Conservation (phyloP, 23 red algal genomes). For the Gracilaria vermiculophylla region DNA sequence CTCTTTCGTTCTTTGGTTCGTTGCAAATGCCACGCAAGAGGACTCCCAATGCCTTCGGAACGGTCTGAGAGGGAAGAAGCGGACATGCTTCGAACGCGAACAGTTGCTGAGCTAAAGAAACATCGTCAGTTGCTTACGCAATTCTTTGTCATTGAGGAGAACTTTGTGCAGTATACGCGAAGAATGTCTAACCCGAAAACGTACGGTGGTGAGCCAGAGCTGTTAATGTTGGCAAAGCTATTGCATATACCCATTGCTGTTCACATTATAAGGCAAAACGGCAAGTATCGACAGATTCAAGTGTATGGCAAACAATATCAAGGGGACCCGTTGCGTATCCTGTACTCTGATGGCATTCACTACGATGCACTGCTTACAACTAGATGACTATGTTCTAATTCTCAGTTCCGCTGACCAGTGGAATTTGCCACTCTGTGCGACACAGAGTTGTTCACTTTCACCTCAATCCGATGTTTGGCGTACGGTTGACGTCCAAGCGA, state of each 20-base stretch:
- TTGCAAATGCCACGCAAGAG: constrained; percentile 30
- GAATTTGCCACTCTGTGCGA: neutral
- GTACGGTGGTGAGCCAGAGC: constrained; percentile 90
- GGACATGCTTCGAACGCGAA: constrained; percentile 63
- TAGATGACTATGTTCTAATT: neutral
- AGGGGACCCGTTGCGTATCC: constrained; percentile 62
- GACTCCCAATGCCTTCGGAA: constrained; percentile 33
- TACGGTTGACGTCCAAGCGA: neutral
- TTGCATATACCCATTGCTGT: constrained; percentile 88
- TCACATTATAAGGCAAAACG: constrained; percentile 39
- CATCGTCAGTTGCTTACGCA: constrained; percentile 68
- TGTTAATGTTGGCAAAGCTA: constrained; percentile 81
- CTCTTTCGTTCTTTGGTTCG: constrained; percentile 82
- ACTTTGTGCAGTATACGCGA: constrained; percentile 65
- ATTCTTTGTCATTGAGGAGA: constrained; percentile 81
- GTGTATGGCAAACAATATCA: constrained; percentile 89
- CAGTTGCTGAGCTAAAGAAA: constrained; percentile 65
- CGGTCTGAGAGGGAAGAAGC: constrained; percentile 69
- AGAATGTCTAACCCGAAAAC: constrained; percentile 65
- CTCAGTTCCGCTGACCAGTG: neutral
- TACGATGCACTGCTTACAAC: constrained; percentile 74
- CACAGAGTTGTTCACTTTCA: neutral
- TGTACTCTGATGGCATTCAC: constrained; percentile 88
- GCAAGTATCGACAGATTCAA: constrained; percentile 80
- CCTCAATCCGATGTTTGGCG: neutral